Conservation (phyloP, 306 rosid species). For the Acacia acuminata region DNA sequence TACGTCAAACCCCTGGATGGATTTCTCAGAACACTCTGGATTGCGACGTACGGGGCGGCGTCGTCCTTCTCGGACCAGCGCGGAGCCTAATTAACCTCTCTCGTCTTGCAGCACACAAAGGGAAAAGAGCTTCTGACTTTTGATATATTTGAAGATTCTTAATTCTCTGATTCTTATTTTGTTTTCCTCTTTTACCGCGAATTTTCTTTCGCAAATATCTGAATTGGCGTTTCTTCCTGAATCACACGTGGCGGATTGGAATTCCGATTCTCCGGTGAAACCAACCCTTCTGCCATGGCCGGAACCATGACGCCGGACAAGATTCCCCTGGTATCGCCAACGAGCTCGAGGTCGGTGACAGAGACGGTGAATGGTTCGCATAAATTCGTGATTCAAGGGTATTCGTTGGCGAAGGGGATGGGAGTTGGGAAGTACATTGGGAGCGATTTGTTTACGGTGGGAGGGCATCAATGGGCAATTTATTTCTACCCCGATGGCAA, state of each 20-base stretch:
- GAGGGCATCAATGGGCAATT: constrained; percentile 71
- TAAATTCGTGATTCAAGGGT: constrained; percentile 68
- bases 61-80: not conserved
- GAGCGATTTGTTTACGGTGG: constrained; percentile 63
- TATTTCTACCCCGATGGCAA: constrained; percentile 75
- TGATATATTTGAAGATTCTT: not conserved
- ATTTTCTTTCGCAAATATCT: not conserved
- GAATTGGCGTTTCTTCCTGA: not conserved
- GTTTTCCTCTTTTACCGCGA: not conserved
- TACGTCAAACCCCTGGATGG: not conserved
- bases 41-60: constrained; percentile 13
- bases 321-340: constrained; percentile 38
- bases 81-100: not conserved
- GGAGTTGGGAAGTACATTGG: constrained; percentile 72
- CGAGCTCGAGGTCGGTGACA: constrained; percentile 65
- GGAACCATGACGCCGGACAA: constrained; percentile 4
- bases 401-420: constrained; percentile 67
- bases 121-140: not conserved
- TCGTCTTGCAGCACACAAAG: not conserved
- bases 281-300: not conserved
- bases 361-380: constrained; percentile 72
- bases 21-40: not conserved
- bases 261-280: not conserved
- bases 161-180: not conserved
- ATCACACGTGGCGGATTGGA: not conserved